Evolutionary conservation across 2,329 filamentous ascomycete genomes (phyloP), one percentile per base, ranked within the genome.

Genomic region (Thermoascus crustaceus): DNA sequence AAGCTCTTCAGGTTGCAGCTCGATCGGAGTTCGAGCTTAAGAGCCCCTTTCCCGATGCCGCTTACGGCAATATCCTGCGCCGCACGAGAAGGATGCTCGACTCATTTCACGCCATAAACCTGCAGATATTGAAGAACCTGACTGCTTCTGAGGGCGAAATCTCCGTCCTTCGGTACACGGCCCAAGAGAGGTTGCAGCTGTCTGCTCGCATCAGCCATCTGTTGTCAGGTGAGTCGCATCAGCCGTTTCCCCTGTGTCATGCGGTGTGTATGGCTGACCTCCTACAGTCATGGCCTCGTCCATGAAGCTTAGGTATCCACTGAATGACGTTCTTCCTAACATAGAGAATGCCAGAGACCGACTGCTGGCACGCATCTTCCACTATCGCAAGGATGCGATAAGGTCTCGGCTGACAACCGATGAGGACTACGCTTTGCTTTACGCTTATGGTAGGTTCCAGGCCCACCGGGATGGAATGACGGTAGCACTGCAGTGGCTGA

Each of bases 51-150:
- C 85, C 87, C 1, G 73, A 80, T 43, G 76, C 73, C 27, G 73
- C 77, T 10, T 88, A 84, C 55, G 75, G 73, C 4, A 75, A 78
- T 22, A 82, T 96, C 38, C 73, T 96, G 54, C 75, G 76, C 14
- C 81, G 81, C 7, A 94, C 88, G 1, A 80, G 82, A 43, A 79
- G 82, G 34, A 85, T 95, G 62, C 76, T 96, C 4, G 88, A 95
- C 60, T 82, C 85, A 23, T 95, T 98, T 59, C 88, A 96, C 54
- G 86, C 88, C 34, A 94, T 98, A 85, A 93, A 89, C 44, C 76
- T 95, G 7, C 80, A 95, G 43, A 87, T 94, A 23, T 73, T 83
- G 53, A 89, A 88, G 52, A 84, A 89, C 40, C 68, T 80, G 7
- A 74, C 75, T 23, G 75, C 85, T 1, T 86, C 80, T 2, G 75